These are phyloP conservation scores for Emmonsiellopsis sp. DNA, from an alignment of 2,329 filamentous ascomycete species.

Conservation along the genomic window DNA sequence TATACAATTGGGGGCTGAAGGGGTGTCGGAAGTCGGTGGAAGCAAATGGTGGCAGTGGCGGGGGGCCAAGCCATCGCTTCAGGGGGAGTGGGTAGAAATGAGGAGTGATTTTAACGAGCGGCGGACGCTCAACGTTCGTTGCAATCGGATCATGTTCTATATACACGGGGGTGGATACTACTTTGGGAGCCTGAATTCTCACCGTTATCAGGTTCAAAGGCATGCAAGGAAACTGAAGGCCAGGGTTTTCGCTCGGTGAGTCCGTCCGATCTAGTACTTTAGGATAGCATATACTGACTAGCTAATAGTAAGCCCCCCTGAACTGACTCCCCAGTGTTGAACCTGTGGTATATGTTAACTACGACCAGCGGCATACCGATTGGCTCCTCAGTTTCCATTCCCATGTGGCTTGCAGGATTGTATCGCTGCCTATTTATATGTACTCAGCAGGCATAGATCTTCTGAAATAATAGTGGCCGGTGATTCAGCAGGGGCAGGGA, in stretches of 20 bases:
- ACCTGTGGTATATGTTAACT: background rate
- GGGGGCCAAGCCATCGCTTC: constrained; percentile 51
- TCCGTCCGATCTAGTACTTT: constrained; percentile 14
- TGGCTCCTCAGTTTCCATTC: constrained; percentile 91
- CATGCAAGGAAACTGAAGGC: constrained; percentile 92
- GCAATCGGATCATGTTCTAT: constrained; percentile 79
- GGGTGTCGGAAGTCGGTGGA: constrained; percentile 68
- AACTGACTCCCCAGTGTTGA: too few relatives aligned
- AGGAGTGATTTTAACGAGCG: constrained; percentile 66
- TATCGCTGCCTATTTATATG: constrained; percentile 74
- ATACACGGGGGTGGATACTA: constrained; percentile 91
- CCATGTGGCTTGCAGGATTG: constrained; percentile 89
- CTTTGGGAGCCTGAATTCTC: constrained; percentile 91
- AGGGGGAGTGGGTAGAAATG: constrained; percentile 97
- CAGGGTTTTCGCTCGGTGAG: constrained; percentile 64
- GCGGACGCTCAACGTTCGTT: constrained; percentile 49
- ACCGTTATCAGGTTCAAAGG: constrained; percentile 95
- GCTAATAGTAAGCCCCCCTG: too few relatives aligned
- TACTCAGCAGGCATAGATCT: constrained; percentile 66
- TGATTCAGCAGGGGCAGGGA: constrained; percentile 87
- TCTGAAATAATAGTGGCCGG: constrained; percentile 79
- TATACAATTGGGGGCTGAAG: constrained; percentile 66
- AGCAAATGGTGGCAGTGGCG: constrained; percentile 86
- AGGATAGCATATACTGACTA: background rate
- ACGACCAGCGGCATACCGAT: constrained; percentile 58